Conservation (phyloP, 805 yeast genomes). For the Saturnispora diversa region DNA sequence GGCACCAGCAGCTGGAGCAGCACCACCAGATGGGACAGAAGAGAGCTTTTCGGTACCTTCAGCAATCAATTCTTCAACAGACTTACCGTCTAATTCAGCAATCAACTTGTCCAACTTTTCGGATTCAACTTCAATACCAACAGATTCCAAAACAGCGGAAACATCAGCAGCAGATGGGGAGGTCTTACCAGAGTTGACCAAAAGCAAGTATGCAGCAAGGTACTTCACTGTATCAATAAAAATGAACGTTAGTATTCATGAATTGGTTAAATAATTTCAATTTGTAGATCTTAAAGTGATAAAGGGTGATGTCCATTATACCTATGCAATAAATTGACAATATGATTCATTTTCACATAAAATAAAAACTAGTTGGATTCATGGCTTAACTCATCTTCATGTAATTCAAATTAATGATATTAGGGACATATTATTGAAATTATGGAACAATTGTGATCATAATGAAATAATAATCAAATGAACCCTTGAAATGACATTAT, state of each 20-base stretch:
- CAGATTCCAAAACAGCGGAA: conserved; percentile 61
- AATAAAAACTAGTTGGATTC: too few relatives aligned
- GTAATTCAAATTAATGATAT: too few relatives aligned
- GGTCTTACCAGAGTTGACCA: conserved; percentile 80
- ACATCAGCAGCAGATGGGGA: conserved; percentile 74
- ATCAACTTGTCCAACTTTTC: conserved; percentile 64
- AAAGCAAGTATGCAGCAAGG: conserved; percentile 89
- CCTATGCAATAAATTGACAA: too few relatives aligned
- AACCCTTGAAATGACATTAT: too few relatives aligned
- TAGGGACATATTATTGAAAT: too few relatives aligned
- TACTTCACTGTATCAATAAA: conserved; percentile 51
- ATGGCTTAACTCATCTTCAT: too few relatives aligned
- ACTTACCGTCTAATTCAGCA: conserved; percentile 71
- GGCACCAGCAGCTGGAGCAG: conserved; percentile 56
- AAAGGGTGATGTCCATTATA: too few relatives aligned
- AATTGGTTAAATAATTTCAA: too few relatives aligned
- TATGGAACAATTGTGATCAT: too few relatives aligned
- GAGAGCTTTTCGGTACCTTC: conserved; percentile 77
- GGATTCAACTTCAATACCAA: conserved; percentile 75
- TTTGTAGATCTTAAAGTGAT: too few relatives aligned
- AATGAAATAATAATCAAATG: too few relatives aligned
- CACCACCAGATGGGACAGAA: conserved; percentile 76
- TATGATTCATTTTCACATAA: too few relatives aligned
- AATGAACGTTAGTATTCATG: neutral
- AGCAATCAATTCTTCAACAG: conserved; percentile 65